These are phyloP conservation scores for Panaeolus cyanescens DNA, from an alignment of 768 basidiomycete genomes.

Conservation along the genomic window DNA sequence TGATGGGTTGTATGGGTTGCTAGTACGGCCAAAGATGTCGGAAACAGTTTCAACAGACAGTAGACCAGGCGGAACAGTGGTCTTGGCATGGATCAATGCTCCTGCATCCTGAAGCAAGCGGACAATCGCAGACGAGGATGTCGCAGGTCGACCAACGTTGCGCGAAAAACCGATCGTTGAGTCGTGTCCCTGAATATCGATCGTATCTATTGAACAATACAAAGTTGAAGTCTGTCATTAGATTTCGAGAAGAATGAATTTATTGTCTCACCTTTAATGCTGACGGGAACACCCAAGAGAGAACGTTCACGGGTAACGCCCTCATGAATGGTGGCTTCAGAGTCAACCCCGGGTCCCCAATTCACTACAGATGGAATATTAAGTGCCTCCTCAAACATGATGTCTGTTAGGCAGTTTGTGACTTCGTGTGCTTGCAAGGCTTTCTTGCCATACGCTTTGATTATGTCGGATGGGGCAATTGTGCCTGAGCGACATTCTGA, in stretches of 20 bases:
- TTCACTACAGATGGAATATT: constrained; percentile 37
- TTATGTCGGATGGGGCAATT: constrained; percentile 41
- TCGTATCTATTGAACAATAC: constrained; percentile 33
- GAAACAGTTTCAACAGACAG: constrained; percentile 59
- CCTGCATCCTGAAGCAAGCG: constrained; percentile 61
- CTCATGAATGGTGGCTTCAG: constrained; percentile 34
- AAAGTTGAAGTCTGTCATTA: constrained; percentile 7
- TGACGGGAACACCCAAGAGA: constrained; percentile 68
- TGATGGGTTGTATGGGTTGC: constrained; percentile 60
- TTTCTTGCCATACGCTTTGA: constrained; percentile 57
- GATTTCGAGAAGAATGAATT: constrained; percentile 8
- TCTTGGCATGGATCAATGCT: constrained; percentile 66
- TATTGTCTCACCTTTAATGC: constrained; percentile 55
- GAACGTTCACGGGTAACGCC: constrained; percentile 38
- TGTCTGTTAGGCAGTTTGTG: constrained; percentile 71
- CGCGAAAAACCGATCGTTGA: constrained; percentile 63
- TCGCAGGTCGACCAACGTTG: constrained; percentile 43
- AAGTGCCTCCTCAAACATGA: constrained; percentile 55
- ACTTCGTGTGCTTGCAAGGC: constrained; percentile 51
- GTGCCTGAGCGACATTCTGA: constrained; percentile 42
- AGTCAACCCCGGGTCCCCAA: constrained; percentile 40
- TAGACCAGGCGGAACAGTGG: constrained; percentile 58
- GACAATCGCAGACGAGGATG: constrained; percentile 54
- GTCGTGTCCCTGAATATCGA: constrained; percentile 58
- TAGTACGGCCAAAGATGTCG: constrained; percentile 61